Conservation (phyloP, 2,329 filamentous ascomycete species). For the Neoscytalidium dimidiatum region DNA sequence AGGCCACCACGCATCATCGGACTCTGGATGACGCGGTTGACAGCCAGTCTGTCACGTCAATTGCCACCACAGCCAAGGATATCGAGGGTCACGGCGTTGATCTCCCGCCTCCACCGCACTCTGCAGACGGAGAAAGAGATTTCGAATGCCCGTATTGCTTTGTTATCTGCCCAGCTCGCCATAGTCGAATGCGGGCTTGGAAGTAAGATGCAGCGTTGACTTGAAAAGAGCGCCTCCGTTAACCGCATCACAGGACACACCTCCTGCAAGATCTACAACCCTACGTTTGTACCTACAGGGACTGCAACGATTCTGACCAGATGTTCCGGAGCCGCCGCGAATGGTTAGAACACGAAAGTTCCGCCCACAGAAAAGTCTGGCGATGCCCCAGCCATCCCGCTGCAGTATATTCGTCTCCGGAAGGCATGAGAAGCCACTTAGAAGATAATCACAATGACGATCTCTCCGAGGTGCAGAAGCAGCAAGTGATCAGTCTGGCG, state of each 20-base stretch:
- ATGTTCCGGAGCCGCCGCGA: slow-evolving; percentile 40
- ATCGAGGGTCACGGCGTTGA: slow-evolving; percentile 35
- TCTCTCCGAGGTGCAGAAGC: slow-evolving; percentile 32
- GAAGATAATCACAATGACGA: slow-evolving; percentile 31
- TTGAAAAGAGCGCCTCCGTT: background rate
- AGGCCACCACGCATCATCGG: slow-evolving; percentile 39
- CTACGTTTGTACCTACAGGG: slow-evolving; percentile 38
- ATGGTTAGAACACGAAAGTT: slow-evolving; percentile 39
- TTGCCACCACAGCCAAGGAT: slow-evolving; percentile 38
- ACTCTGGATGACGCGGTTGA: slow-evolving; percentile 40
- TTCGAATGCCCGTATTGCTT: slow-evolving; percentile 43
- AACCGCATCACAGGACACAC: slow-evolving; percentile 28
- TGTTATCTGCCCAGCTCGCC: slow-evolving; percentile 41
- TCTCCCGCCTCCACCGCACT: slow-evolving; percentile 35
- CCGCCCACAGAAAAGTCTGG: slow-evolving; percentile 37
- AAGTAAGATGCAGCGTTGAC: slow-evolving; percentile 20
- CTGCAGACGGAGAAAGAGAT: slow-evolving; percentile 34
- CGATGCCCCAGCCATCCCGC: slow-evolving; percentile 36
- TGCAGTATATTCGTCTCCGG: slow-evolving; percentile 30
- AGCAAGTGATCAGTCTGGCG: slow-evolving; percentile 33
- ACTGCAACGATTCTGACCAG: slow-evolving; percentile 31
- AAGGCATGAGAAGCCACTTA: slow-evolving; percentile 34
- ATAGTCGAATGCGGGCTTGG: slow-evolving; percentile 35
- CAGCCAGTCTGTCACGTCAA: slow-evolving; percentile 37
- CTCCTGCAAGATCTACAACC: slow-evolving; percentile 40